Conservation (phyloP, 805 yeast species). For the Myxozyma neotropica region DNA sequence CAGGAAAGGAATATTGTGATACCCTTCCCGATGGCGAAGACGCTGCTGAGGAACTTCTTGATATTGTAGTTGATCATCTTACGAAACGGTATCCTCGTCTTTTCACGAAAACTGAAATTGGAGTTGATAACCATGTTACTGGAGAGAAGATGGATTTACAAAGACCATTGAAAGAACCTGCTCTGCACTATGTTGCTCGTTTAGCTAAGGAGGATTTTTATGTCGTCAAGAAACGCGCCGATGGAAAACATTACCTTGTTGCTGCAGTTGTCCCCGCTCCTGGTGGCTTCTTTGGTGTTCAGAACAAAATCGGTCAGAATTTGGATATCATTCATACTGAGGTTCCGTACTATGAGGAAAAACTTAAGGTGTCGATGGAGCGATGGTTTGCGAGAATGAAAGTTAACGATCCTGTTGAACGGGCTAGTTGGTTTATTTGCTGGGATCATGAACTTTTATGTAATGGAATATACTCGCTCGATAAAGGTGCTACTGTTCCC, state of each 20-base stretch:
- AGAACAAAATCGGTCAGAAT: constrained; percentile 60
- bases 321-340: constrained; percentile 66
- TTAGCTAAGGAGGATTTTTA: constrained; percentile 79
- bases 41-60: constrained; percentile 61
- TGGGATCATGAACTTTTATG: constrained; percentile 69
- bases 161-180: constrained; percentile 62
- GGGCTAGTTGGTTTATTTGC: constrained; percentile 74
- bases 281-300: constrained; percentile 72
- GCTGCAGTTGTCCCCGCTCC: constrained; percentile 82
- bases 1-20: constrained; percentile 64
- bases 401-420: constrained; percentile 64
- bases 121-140: constrained; percentile 63
- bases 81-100: constrained; percentile 62
- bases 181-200: constrained; percentile 62
- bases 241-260: constrained; percentile 61
- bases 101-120: constrained; percentile 55
- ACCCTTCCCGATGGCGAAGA: constrained; percentile 67
- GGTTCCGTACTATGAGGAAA: constrained; percentile 70
- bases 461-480: constrained; percentile 57
- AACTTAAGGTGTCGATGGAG: constrained; percentile 70
- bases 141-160: constrained; percentile 64
- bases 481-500: constrained; percentile 51
- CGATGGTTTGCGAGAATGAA: constrained; percentile 68
- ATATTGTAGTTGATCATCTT: constrained; percentile 62
- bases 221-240: constrained; percentile 57